These are phyloP conservation scores for Jatropha curcas DNA, from an alignment of 345 rosid species.

Conservation along the genomic window DNA sequence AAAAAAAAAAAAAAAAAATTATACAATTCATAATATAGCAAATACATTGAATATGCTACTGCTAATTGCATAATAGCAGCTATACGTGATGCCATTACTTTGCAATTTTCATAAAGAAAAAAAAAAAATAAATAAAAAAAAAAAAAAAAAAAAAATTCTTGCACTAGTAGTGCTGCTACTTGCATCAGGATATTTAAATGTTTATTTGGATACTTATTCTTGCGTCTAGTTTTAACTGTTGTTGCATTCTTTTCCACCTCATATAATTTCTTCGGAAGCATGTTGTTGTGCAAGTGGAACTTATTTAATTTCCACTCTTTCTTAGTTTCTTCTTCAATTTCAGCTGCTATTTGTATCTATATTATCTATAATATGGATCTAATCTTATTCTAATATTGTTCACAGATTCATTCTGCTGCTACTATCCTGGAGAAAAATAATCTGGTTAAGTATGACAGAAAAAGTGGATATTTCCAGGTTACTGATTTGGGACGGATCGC, in stretches of 20 bases:
- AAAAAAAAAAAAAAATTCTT: too few relatives aligned
- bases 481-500: slow-evolving; percentile 99
- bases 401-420: slow-evolving; percentile 91
- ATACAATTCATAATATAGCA: too few relatives aligned
- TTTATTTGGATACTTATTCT: too few relatives aligned
- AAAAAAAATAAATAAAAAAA: too few relatives aligned
- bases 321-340: background rate
- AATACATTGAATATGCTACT: too few relatives aligned
- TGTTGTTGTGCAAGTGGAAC: background rate
- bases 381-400: background rate
- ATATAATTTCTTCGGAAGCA: background rate
- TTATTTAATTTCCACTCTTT: background rate
- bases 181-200: too few relatives aligned
- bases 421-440: slow-evolving; percentile 83
- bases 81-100: too few relatives aligned
- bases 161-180: too few relatives aligned
- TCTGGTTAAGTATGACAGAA: slow-evolving; percentile 84
- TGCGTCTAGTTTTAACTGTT: background rate
- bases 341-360: background rate
- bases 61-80: too few relatives aligned
- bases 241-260: background rate
- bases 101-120: too few relatives aligned
- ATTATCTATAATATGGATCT: background rate
- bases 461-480: slow-evolving; percentile 95
- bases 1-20: too few relatives aligned